phyloP scores from a whole-genome alignment of 2,329 filamentous ascomycete genomes.

The Huntiella bhutanensis region DNA sequence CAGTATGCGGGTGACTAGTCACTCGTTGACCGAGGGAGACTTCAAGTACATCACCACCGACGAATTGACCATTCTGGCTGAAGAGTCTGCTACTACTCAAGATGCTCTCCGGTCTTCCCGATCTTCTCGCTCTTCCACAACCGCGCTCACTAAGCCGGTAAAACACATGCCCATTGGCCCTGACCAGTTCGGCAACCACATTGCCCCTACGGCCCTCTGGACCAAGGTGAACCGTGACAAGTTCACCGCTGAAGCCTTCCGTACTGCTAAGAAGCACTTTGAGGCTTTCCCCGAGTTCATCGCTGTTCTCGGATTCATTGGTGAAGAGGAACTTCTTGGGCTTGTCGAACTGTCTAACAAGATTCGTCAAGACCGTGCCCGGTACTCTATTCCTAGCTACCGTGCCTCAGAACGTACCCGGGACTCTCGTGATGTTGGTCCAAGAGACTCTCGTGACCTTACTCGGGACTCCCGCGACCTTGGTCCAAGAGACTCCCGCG shows the following conservation, averaged over 20 bases:
- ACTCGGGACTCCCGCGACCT: conserved; percentile 17
- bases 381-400: conserved; percentile 4
- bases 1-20: conserved; percentile 5
- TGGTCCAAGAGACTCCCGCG: conserved; percentile 16
- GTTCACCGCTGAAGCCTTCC: conserved; percentile 38
- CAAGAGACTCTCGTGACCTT: conserved; percentile 17
- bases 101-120: conserved; percentile 1
- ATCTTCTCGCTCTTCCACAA: conserved; percentile 3
- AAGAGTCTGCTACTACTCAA: not conserved
- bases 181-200: conserved; percentile 36
- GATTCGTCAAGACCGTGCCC: conserved; percentile 6
- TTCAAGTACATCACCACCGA: conserved; percentile 9
- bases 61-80: not conserved
- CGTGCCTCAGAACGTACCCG: not conserved
- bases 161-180: conserved; percentile 27
- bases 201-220: conserved; percentile 38
- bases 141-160: not conserved
- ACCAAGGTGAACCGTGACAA: conserved; percentile 36
- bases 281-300: conserved; percentile 42
- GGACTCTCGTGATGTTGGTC: conserved; percentile 12
- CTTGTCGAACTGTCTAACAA: conserved; percentile 3
- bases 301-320: conserved; percentile 37
- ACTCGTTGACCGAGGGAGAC: conserved; percentile 3
- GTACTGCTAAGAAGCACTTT: conserved; percentile 35
- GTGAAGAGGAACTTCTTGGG: conserved; percentile 28